Base-by-base conservation (phyloP, 495 filamentous ascomycete genomes). In the Trichocladium uniseriatum region DNA sequence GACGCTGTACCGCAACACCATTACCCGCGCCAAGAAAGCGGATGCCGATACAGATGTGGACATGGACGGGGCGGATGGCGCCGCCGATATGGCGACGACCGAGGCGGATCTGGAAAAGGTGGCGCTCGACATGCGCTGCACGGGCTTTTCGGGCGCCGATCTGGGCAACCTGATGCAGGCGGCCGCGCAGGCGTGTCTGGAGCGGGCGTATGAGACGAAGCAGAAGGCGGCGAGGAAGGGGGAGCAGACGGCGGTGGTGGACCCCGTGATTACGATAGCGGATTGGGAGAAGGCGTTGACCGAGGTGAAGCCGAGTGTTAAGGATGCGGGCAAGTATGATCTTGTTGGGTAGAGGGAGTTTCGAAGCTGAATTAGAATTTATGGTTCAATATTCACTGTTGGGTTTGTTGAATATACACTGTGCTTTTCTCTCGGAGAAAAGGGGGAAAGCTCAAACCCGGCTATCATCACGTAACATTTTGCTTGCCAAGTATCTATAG, bases 61-160 rank as follows among this genome's bases (percentile, higher is more conserved):
- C 14, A 45, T 47, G 15, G 46, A 43, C 36, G 45, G 41, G 43
- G 1, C 29, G 6, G 43, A 28, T 15, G 19, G 7, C n/a, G 13
- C 32, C 2, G 16, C 31, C 5, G 43, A 27, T 7, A 36, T 13
- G 46, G 68, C 31, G 42, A 58, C 29, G 50, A 65, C 37, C 7
- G 58, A 69, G 32, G 65, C 75, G 2, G 59, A 70, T 10, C 59
- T 86, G 3, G 72, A 76, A 39, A 59, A 58, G 18, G 70, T 95
- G 34, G 91, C 86, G 0, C 73, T 77, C 47, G 80, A 82, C 56
- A 13, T 45, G 14, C 69, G 80, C 6, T 95, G 90, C 61, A 75
- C 82, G n/a, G 82, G 87, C 2, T 96, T 88, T 65, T 89, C 84
- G 49, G 92, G 92, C 56, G 92, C 92, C 1, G 92, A 98, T 71